These are phyloP conservation scores for Colletotrichum viniferum DNA, from an alignment of 2,329 filamentous ascomycete genomes.

Conservation along the genomic window DNA sequence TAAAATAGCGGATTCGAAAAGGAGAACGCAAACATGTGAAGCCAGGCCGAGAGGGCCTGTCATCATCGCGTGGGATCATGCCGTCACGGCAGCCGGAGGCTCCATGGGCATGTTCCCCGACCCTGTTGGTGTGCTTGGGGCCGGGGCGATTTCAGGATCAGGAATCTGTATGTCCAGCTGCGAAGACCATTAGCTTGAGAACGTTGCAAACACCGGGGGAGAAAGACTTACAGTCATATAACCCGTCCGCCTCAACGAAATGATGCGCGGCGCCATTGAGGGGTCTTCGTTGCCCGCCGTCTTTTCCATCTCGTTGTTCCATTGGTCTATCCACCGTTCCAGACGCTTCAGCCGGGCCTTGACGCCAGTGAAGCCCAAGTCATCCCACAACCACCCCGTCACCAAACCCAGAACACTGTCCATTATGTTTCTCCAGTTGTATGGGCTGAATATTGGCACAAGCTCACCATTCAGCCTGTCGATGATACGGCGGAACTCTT, in stretches of 20 bases:
- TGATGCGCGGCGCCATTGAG: conserved; percentile 68
- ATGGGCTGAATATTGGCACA: conserved; percentile 80
- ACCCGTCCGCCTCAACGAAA: conserved; percentile 80
- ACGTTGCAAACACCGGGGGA: background rate
- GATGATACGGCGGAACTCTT: conserved; percentile 83
- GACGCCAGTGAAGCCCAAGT: conserved; percentile 76
- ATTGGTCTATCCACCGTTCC: conserved; percentile 83
- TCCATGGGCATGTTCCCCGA: conserved; percentile 16
- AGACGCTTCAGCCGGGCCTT: conserved; percentile 74
- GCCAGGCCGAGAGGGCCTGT: background rate
- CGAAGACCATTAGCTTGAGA: conserved; percentile 25
- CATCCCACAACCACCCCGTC: conserved; percentile 96
- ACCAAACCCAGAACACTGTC: conserved; percentile 80
- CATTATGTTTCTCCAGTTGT: conserved; percentile 74
- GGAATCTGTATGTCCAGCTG: conserved; percentile 83
- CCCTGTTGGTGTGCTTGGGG: conserved; percentile 42
- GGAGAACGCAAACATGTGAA: background rate
- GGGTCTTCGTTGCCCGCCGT: conserved; percentile 54
- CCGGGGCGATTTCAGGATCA: conserved; percentile 72
- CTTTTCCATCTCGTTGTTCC: conserved; percentile 78
- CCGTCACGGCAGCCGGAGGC: conserved; percentile 6
- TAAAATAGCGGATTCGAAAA: conserved; percentile 6
- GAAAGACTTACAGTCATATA: conserved; percentile 75
- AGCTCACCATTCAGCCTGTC: conserved; percentile 82
- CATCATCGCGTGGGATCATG: background rate